Conservation (phyloP, 176 grass and related monocot genomes). For the Calamus simplicifolius region DNA sequence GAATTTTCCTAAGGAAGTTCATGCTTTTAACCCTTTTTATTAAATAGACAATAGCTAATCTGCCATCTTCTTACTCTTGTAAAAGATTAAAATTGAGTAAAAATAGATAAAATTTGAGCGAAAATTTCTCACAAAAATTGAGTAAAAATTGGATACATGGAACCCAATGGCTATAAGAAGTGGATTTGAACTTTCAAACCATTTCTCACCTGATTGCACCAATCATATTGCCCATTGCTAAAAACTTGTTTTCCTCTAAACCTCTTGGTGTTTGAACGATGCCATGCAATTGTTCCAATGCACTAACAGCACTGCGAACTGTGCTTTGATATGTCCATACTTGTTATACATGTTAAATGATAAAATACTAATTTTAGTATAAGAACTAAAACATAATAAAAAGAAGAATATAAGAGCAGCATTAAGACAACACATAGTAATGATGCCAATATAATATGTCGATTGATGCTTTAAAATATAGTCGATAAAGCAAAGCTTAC, state of each 20-base stretch:
- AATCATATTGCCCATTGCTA: conserved; percentile 34
- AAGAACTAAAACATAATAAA: not conserved
- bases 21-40: too few relatives aligned
- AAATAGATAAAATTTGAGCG: too few relatives aligned
- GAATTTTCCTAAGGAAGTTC: too few relatives aligned
- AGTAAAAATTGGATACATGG: too few relatives aligned
- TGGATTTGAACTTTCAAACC: not conserved
- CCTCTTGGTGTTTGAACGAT: conserved; percentile 42
- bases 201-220: conserved; percentile 45
- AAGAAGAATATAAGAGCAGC: not conserved
- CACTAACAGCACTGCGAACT: conserved; percentile 26
- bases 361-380: not conserved
- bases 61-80: too few relatives aligned
- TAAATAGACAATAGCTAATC: too few relatives aligned
- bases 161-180: too few relatives aligned
- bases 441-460: too few relatives aligned
- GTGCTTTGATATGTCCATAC: conserved; percentile 46
- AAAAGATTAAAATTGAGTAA: too few relatives aligned
- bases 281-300: conserved; percentile 31
- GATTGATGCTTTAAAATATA: too few relatives aligned
- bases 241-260: conserved; percentile 27
- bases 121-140: too few relatives aligned
- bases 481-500: too few relatives aligned
- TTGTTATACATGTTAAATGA: conserved; percentile 14
- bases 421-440: not conserved